Evolutionary conservation across 306 rosid genomes (phyloP), one percentile per base, ranked within the genome.

Genomic region (Dalbergia cultrata): DNA sequence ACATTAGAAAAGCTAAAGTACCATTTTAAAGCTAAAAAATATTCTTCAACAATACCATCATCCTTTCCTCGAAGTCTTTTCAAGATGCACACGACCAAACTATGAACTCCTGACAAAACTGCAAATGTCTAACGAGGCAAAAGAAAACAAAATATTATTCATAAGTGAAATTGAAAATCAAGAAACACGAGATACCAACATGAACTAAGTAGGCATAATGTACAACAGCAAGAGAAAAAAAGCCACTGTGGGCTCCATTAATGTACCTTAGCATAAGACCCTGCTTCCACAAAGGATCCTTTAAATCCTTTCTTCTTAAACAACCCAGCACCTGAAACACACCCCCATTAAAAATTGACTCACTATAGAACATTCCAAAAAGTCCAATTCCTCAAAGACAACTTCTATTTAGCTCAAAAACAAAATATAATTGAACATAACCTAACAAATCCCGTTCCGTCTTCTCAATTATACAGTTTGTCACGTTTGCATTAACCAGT

Each of bases 101-200:
- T 93, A 72, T 93, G 99, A 31, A 95, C 98, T 85, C 99, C 99
- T 75, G 99, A 89, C 87, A 95, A 86, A 93, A 95, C 96, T 75
- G 98, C 98, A 89, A 95, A 95, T 26, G 98, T 95, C 99, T 95
- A 85, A 31, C 10, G 7, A 76, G 58, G 31, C 9, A 80, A 80
- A 66, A 26, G 63, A 8, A 67, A 78, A 33, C 7, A 65, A 81
- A 33, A 26, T 35, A 57, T 72, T 72, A 56, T 6, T 45, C 1
- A 70, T 5, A 6, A 64, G 62, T 59, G 10, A 41, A 35, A 66
- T 33, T 9, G 47, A 66, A 78, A 49, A 50, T 64, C 2, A 33
- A 34, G 39, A 69, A 47, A 33, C 57, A 71, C 13, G 17, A 0
- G 34, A 63, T 41, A 19, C 10, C 43, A 1, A 67, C 58, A 63